Base-by-base conservation (phyloP, 75 land plant species). In the Cryptomeria japonica region DNA sequence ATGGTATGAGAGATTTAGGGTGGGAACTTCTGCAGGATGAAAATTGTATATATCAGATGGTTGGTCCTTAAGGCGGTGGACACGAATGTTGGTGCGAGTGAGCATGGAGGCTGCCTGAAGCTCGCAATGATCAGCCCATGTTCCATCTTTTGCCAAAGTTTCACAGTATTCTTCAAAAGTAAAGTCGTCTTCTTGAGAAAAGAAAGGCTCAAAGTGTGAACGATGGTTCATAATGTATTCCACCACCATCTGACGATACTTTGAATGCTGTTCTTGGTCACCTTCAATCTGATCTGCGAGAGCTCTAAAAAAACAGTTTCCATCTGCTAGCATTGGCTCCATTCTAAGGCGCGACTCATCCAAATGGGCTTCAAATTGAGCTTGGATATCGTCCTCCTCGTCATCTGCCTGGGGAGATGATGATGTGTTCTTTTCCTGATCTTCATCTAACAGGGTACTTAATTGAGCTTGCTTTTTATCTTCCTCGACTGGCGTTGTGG, bases 111-210 rank as follows among this genome's bases (percentile, higher is more conserved):
- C 94, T 32, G 95, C 99, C 84, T 97, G 99, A 77, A 97, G 61
- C 90, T 97, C 99, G 94, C 95, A 92, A 58, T 97, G 90, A 44
- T 97, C 99, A 80, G 96, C 99, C 99, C 99, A 97, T 37, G 99
- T 95, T 5, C 97, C 93, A 86, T 94, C 94, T 64, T 93, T 70
- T 61, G 87, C 92, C 99, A 97, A 96, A 73, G 89, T 91, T 44
- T 89, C 86, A 85, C 97, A 96, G 85, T 97, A 97, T 39, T 96
- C 95, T 83, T 95, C 96, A 93, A 97, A 97, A 32, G 95, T 94
- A 22, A 95, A 92, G 13, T 93, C 99, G 92, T 97, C 99, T 88
- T 95, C 97, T 80, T 95, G 89, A 87, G 95, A 18, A 38, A 89
- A 47, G 39, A 86, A 97, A 37, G 99, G 99, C 87, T 97, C 97